These are phyloP conservation scores for Pythium phragmiticola DNA, from an alignment of 352 stramenopile species.

Conservation along the genomic window DNA sequence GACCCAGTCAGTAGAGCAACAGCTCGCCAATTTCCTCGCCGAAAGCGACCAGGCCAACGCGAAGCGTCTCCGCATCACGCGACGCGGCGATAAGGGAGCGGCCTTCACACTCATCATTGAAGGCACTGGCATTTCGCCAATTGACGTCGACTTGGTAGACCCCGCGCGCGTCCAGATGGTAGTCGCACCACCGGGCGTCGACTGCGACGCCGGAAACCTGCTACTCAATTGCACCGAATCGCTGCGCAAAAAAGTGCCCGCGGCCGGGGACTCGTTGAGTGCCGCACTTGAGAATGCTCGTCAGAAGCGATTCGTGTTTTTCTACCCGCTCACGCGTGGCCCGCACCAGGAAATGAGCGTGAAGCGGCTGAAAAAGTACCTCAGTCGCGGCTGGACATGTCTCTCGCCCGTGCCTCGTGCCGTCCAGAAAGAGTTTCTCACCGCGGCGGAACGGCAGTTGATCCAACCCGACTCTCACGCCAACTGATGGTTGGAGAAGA, in stretches of 20 bases:
- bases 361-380: slow-evolving; percentile 26
- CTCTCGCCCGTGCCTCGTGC: slow-evolving; percentile 16
- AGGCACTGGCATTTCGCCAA: background rate
- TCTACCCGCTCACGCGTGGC: slow-evolving; percentile 12
- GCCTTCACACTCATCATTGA: slow-evolving; percentile 14
- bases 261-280: slow-evolving; percentile 15
- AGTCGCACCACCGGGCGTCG: slow-evolving; percentile 22
- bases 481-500: background rate
- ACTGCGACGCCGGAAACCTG: slow-evolving; percentile 31
- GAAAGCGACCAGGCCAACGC: background rate
- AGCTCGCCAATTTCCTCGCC: slow-evolving; percentile 8
- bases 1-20: slow-evolving; percentile 2
- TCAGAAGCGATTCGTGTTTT: slow-evolving; percentile 30
- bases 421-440: background rate
- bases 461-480: background rate
- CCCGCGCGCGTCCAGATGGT: background rate
- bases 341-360: slow-evolving; percentile 10
- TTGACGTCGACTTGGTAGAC: slow-evolving; percentile 34
- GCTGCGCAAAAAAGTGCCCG: slow-evolving; percentile 26
- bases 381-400: slow-evolving; percentile 29
- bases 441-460: slow-evolving; percentile 4
- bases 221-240: slow-evolving; percentile 13
- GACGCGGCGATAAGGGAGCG: slow-evolving; percentile 14
- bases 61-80: background rate
- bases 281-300: slow-evolving; percentile 14